A percentile compares a stretch with the other conserved stretches of the same genome.
These are phyloP conservation scores for Mimosa pudica DNA, from an alignment of 306 rosid genomes.

Conservation along the genomic window DNA sequence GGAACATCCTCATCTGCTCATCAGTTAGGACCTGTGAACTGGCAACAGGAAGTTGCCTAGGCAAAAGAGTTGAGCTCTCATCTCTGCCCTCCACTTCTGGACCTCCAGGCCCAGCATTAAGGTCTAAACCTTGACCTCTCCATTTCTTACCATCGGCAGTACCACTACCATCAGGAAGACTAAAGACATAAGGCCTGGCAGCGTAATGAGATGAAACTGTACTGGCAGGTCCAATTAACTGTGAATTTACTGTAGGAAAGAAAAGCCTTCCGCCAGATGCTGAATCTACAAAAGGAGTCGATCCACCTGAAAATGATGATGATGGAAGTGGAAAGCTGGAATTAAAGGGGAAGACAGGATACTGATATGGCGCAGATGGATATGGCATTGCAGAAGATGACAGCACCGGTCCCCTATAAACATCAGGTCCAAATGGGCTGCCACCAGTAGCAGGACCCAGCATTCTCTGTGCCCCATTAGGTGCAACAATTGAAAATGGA, in stretches of 20 bases:
- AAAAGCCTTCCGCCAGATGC: slow-evolving; percentile 59
- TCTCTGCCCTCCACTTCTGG: slow-evolving; percentile 68
- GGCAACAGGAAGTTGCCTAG: slow-evolving; percentile 63
- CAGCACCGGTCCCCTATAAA: slow-evolving; percentile 58
- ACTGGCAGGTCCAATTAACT: slow-evolving; percentile 58
- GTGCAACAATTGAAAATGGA: slow-evolving; percentile 58
- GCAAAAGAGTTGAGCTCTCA: slow-evolving; percentile 41
- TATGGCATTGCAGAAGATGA: slow-evolving; percentile 64
- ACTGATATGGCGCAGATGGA: slow-evolving; percentile 55
- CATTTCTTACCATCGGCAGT: slow-evolving; percentile 58
- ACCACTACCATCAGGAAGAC: slow-evolving; percentile 56
- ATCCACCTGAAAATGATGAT: slow-evolving; percentile 51
- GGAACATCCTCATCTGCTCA: slow-evolving; percentile 62
- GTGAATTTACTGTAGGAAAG: slow-evolving; percentile 63
- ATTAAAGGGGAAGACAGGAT: slow-evolving; percentile 66
- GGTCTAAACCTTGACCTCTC: slow-evolving; percentile 75
- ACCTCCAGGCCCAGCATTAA: slow-evolving; percentile 77
- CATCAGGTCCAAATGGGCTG: slow-evolving; percentile 55
- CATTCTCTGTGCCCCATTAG: slow-evolving; percentile 63
- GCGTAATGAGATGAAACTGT: slow-evolving; percentile 58
- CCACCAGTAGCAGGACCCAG: slow-evolving; percentile 54
- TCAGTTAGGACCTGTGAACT: slow-evolving; percentile 57
- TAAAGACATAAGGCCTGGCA: slow-evolving; percentile 61
- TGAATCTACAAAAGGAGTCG: slow-evolving; percentile 59
- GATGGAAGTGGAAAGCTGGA: slow-evolving; percentile 62